These are phyloP conservation scores for Penstemon eatonii DNA, from an alignment of 257 asterid species.

Conservation along the genomic window DNA sequence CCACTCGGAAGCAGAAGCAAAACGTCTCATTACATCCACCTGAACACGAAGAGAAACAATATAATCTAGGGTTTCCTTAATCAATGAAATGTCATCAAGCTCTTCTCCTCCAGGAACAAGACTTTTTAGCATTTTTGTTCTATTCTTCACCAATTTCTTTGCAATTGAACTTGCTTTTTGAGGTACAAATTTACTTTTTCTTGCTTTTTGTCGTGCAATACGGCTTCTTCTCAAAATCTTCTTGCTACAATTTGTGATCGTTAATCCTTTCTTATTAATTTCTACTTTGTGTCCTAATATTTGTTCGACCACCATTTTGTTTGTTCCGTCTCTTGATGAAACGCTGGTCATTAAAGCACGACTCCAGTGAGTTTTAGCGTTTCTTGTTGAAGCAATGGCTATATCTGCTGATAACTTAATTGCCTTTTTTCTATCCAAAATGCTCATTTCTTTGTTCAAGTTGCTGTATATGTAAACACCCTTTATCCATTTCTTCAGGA, in stretches of 20 bases:
- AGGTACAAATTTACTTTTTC: slow-evolving; percentile 36
- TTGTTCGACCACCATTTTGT: slow-evolving; percentile 33
- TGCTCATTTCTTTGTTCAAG: slow-evolving; percentile 50
- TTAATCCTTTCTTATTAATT: neutral
- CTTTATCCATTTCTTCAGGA: slow-evolving; percentile 73
- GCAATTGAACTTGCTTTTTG: slow-evolving; percentile 39
- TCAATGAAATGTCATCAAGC: slow-evolving; percentile 59
- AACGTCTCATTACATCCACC: slow-evolving; percentile 78
- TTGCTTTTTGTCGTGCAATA: slow-evolving; percentile 16
- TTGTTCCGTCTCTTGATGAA: slow-evolving; percentile 23
- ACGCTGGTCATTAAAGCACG: slow-evolving; percentile 43
- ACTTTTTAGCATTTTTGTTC: slow-evolving; percentile 63
- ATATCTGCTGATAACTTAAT: slow-evolving; percentile 72
- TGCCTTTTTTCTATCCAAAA: slow-evolving; percentile 56
- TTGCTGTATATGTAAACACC: slow-evolving; percentile 53
- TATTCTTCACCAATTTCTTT: slow-evolving; percentile 47
- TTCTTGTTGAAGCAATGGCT: slow-evolving; percentile 81
- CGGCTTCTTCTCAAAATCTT: slow-evolving; percentile 44
- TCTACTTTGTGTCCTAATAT: slow-evolving; percentile 33
- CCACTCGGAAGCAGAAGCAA: slow-evolving; percentile 49
- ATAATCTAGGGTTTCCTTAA: slow-evolving; percentile 95
- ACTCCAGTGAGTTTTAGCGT: slow-evolving; percentile 51
- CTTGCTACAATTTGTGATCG: slow-evolving; percentile 35
- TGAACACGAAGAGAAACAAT: slow-evolving; percentile 64
- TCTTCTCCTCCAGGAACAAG: slow-evolving; percentile 80